Percentiles rank a stretch among this genome's conserved stretches.
Conservation (phyloP, 805 yeast genomes). For the Barnettozyma sucrosica region DNA sequence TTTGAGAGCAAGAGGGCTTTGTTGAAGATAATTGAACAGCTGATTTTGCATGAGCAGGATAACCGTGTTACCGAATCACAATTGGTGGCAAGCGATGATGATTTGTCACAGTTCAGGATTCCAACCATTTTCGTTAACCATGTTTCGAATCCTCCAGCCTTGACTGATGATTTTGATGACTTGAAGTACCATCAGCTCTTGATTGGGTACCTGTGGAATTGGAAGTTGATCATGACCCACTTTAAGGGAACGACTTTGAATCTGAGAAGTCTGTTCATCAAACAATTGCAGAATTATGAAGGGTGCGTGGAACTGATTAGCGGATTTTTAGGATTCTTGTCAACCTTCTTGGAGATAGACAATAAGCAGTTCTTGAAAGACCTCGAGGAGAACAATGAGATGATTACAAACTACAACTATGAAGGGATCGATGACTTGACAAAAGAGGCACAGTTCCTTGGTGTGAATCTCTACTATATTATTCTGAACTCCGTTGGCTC, state of each 20-base stretch:
- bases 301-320: slow-evolving; percentile 38
- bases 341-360: slow-evolving; percentile 36
- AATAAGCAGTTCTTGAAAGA: slow-evolving; percentile 20
- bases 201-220: slow-evolving; percentile 53
- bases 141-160: slow-evolving; percentile 26
- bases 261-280: slow-evolving; percentile 54
- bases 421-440: slow-evolving; percentile 34
- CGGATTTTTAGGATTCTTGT: slow-evolving; percentile 45
- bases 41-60: slow-evolving; percentile 47
- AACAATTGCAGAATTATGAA: slow-evolving; percentile 39
- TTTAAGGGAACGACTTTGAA: slow-evolving; percentile 61
- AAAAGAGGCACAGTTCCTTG: slow-evolving; percentile 1
- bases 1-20: slow-evolving; percentile 40
- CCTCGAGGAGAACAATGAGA: slow-evolving; percentile 15
- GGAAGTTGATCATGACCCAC: slow-evolving; percentile 58
- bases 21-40: slow-evolving; percentile 31
- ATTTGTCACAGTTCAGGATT: slow-evolving; percentile 22
- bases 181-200: slow-evolving; percentile 32
- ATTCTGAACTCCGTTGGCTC: slow-evolving; percentile 50
- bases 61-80: slow-evolving; percentile 58
- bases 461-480: slow-evolving; percentile 45
- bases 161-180: slow-evolving; percentile 31
- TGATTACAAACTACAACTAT: slow-evolving; percentile 22
- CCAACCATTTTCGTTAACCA: slow-evolving; percentile 32
- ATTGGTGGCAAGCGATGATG: slow-evolving; percentile 33